These are phyloP conservation scores for Fusarium sacchari DNA, from an alignment of 2,329 filamentous ascomycete genomes.

Conservation along the genomic window DNA sequence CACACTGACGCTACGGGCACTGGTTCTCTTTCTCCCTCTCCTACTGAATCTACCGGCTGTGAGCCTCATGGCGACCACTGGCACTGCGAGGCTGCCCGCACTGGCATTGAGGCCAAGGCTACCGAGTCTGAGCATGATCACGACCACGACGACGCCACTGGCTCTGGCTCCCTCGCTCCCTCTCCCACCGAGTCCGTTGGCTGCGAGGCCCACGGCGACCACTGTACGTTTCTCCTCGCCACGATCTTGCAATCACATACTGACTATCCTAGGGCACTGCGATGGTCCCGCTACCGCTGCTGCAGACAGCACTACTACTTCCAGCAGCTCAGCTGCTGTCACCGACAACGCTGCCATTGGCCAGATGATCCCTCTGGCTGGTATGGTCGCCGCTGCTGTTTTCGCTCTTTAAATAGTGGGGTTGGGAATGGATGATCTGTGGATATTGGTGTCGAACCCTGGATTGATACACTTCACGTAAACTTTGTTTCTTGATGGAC, in stretches of 20 bases:
- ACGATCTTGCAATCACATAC: not conserved
- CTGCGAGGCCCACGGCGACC: constrained; percentile 40
- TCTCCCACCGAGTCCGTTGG: constrained; percentile 40
- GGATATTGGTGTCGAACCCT: constrained; percentile 21
- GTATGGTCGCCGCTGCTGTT: constrained; percentile 37
- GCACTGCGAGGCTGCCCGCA: constrained; percentile 39
- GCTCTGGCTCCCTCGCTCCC: not conserved
- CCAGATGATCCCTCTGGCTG: constrained; percentile 34
- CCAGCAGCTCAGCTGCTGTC: constrained; percentile 10
- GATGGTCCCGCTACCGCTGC: constrained; percentile 28
- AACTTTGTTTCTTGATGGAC: constrained; percentile 3
- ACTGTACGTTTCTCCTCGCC: constrained; percentile 12
- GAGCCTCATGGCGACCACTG: constrained; percentile 40
- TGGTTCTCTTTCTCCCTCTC: constrained; percentile 20
- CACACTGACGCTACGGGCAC: not conserved
- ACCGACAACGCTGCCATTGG: constrained; percentile 28
- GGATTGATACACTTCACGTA: constrained; percentile 1
- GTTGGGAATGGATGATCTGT: not conserved
- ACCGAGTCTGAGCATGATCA: constrained; percentile 20
- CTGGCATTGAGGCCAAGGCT: constrained; percentile 16
- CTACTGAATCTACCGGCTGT: constrained; percentile 38
- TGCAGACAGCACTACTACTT: constrained; percentile 8
- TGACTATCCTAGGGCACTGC: constrained; percentile 34
- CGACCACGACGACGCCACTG: not conserved
- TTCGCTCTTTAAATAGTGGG: constrained; percentile 30